Conservation (phyloP, 345 rosid genomes). For the Lenwebbia sp. region DNA sequence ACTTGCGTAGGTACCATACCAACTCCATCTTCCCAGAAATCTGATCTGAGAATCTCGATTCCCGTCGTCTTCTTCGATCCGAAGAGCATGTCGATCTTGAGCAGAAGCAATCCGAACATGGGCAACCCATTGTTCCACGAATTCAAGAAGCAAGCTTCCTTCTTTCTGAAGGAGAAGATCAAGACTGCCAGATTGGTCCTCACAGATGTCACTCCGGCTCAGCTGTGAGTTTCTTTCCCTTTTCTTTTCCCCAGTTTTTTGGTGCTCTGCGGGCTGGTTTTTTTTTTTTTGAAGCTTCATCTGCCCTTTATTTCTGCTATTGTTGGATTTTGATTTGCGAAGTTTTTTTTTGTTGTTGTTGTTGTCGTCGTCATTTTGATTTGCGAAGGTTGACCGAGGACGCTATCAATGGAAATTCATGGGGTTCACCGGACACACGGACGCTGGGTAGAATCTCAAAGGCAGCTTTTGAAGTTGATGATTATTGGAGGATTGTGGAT, state of each 20-base stretch:
- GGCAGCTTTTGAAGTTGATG: conserved; percentile 91
- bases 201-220: conserved; percentile 75
- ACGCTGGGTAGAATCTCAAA: conserved; percentile 64
- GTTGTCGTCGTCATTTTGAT: background rate
- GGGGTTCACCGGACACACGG: conserved; percentile 46
- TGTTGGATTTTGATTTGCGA: background rate
- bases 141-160: conserved; percentile 84
- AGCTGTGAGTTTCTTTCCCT: conserved; percentile 26
- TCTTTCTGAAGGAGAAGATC: conserved; percentile 87
- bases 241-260: background rate
- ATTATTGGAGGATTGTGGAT: conserved; percentile 68
- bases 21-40: background rate
- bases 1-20: background rate
- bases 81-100: conserved; percentile 32
- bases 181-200: conserved; percentile 83
- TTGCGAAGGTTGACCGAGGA: conserved; percentile 71
- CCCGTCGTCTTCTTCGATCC: background rate
- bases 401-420: conserved; percentile 53
- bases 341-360: conserved; percentile 3
- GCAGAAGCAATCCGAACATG: conserved; percentile 39
- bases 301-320: background rate
- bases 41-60: background rate
- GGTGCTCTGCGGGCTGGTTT: background rate
- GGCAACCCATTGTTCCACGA: conserved; percentile 53
- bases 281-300: background rate